Conservation (phyloP, 352 stramenopile genomes). For the Phytophthora constricta region DNA sequence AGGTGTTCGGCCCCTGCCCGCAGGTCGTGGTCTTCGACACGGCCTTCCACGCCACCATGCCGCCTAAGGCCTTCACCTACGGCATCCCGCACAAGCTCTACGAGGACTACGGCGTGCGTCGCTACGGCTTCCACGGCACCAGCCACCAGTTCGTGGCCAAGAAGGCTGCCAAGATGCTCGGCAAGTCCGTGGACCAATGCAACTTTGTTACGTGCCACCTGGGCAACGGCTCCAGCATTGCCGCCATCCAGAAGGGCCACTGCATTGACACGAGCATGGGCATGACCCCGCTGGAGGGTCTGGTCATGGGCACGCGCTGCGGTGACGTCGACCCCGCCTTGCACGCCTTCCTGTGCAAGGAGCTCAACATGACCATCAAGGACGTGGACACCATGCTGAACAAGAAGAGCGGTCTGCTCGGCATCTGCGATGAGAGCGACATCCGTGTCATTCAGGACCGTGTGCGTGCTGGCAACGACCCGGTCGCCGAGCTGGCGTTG, state of each 20-base stretch:
- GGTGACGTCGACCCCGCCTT: conserved; percentile 89
- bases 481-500: conserved; percentile 68
- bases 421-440: conserved; percentile 84
- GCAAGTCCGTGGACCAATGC: conserved; percentile 58
- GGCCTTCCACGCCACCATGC: conserved; percentile 90
- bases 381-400: conserved; percentile 90
- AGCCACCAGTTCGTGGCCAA: conserved; percentile 87
- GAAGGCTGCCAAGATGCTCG: conserved; percentile 64
- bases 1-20: conserved; percentile 73
- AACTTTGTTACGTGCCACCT: conserved; percentile 91
- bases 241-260: conserved; percentile 72
- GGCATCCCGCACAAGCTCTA: conserved; percentile 83
- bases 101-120: conserved; percentile 80
- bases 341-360: conserved; percentile 72
- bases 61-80: conserved; percentile 82
- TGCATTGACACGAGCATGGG: conserved; percentile 92
- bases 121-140: conserved; percentile 93
- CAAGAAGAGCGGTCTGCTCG: conserved; percentile 88
- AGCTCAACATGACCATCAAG: conserved; percentile 72
- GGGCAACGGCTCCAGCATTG: conserved; percentile 88
- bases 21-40: conserved; percentile 93
- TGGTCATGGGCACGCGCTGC: conserved; percentile 91
- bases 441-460: conserved; percentile 82
- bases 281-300: conserved; percentile 86
- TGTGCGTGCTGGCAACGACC: conserved; percentile 54